Conservation (phyloP, 2,329 filamentous ascomycete genomes). For the Trichoderma gracile region DNA sequence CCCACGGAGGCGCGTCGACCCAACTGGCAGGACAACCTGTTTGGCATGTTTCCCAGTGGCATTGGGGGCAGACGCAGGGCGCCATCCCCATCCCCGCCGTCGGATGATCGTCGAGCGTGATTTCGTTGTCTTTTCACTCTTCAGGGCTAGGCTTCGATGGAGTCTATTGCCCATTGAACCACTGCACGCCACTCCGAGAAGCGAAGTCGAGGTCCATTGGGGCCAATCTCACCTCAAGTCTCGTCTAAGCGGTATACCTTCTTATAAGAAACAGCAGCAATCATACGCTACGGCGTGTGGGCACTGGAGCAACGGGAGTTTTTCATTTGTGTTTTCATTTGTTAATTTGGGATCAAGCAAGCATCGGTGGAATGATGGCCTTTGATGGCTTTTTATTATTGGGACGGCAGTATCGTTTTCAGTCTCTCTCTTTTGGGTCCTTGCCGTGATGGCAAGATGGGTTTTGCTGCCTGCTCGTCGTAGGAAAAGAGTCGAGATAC, state of each 20-base stretch:
- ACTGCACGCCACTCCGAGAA: neutral
- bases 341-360: conserved; percentile 1
- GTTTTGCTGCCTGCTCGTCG: neutral
- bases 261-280: neutral
- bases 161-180: neutral
- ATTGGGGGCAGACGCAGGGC: conserved; percentile 28
- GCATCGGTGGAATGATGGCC: conserved; percentile 5
- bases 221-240: conserved; percentile 6
- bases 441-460: neutral
- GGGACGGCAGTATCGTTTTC: neutral
- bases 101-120: conserved; percentile 26
- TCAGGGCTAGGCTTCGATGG: neutral
- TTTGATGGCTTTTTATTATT: neutral
- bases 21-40: conserved; percentile 41
- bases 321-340: neutral
- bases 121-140: neutral
- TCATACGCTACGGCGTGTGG: conserved; percentile 7
- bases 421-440: neutral
- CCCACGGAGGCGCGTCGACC: conserved; percentile 29
- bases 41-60: conserved; percentile 42
- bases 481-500: neutral
- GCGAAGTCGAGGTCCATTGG: too few relatives aligned
- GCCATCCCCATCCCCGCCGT: conserved; percentile 31
- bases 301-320: neutral
- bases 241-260: neutral